These are phyloP conservation scores for Henningerozyma blattae DNA, from an alignment of 805 yeast species.

Conservation along the genomic window DNA sequence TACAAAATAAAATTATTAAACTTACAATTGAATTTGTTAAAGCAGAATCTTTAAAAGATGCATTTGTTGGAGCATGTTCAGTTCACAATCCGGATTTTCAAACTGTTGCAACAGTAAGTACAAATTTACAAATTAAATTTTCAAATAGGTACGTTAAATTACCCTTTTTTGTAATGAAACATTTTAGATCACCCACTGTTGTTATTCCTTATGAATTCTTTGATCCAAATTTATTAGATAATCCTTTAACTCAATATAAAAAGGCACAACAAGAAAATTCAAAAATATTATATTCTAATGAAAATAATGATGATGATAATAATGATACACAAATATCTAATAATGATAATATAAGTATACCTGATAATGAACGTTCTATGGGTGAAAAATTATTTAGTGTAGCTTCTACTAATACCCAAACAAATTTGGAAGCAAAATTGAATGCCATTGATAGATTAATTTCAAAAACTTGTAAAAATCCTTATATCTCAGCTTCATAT, in stretches of 20 bases:
- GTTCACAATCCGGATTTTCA: slow-evolving; percentile 22
- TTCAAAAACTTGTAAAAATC: slow-evolving; percentile 14
- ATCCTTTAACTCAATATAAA: no score
- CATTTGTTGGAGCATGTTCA: slow-evolving; percentile 13
- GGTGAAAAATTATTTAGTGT: no score
- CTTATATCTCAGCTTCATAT: slow-evolving; percentile 5
- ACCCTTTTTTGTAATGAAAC: slow-evolving; percentile 22
- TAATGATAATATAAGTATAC: neutral
- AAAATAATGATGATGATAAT: neutral
- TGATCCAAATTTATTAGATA: slow-evolving; percentile 16
- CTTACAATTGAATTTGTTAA: slow-evolving; percentile 23
- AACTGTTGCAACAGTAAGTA: slow-evolving; percentile 23
- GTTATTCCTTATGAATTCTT: slow-evolving; percentile 25
- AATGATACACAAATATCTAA: no score
- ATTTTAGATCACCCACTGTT: slow-evolving; percentile 18
- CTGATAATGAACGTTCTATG: no score
- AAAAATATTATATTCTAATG: neutral
- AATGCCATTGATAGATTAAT: slow-evolving; percentile 10
- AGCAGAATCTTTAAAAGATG: slow-evolving; percentile 13
- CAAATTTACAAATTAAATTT: slow-evolving; percentile 25
- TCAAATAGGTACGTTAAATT: slow-evolving; percentile 24
- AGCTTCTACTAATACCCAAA: no score
- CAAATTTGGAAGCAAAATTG: slow-evolving; percentile 5
- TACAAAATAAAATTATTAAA: slow-evolving; percentile 13
- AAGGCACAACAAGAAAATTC: slow-evolving; percentile 1